Conservation (phyloP, 2,329 filamentous ascomycete species). For the Talaromyces sp. region DNA sequence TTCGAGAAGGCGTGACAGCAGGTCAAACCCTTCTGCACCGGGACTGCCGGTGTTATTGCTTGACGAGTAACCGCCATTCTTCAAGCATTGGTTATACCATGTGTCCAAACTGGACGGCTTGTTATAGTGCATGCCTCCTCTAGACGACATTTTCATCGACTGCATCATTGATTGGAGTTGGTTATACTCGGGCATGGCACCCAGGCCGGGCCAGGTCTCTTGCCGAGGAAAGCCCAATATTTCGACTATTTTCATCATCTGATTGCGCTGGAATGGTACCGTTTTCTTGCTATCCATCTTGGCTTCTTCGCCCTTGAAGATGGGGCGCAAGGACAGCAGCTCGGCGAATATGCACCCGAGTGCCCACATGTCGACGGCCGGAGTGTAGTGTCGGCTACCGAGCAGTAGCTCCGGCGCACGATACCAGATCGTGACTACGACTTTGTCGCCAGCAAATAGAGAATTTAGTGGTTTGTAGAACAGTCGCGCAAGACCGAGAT, state of each 20-base stretch:
- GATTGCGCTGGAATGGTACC: constrained; percentile 93
- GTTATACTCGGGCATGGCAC: constrained; percentile 78
- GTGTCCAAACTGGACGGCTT: constrained; percentile 62
- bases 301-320: constrained; percentile 97
- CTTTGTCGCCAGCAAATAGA: constrained; percentile 90
- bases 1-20: constrained; percentile 77
- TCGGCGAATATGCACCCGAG: constrained; percentile 98
- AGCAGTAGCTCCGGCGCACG: constrained; percentile 89
- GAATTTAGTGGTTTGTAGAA: constrained; percentile 93
- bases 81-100: constrained; percentile 70
- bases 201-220: constrained; percentile 79
- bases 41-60: constrained; percentile 51
- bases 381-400: constrained; percentile 91
- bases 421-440: constrained; percentile 99
- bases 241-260: constrained; percentile 98
- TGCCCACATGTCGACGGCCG: constrained; percentile 95
- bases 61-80: constrained; percentile 49
- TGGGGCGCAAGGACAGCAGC: constrained; percentile 79
- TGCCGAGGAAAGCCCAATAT: constrained; percentile 88
- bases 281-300: constrained; percentile 99
- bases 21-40: constrained; percentile 71
- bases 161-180: constrained; percentile 54
- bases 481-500: constrained; percentile 82
- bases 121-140: constrained; percentile 45
- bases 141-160: constrained; percentile 26